phyloP scores from a whole-genome alignment of 169 alveolate genomes.

The Babesia divergens region DNA sequence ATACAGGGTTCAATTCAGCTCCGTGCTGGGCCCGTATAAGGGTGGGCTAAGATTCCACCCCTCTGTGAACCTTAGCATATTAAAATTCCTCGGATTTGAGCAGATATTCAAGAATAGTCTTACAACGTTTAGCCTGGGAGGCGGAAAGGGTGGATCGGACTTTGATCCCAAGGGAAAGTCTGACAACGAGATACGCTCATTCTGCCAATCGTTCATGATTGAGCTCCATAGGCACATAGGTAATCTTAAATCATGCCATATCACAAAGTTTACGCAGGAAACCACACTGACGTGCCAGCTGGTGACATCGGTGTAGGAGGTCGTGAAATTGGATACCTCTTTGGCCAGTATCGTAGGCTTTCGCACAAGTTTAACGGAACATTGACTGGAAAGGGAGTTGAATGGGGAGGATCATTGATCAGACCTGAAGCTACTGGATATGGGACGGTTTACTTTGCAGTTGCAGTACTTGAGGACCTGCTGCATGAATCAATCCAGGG shows the following conservation, averaged over 20 bases:
- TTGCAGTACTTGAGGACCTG: slow-evolving; percentile 60
- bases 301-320: slow-evolving; percentile 88
- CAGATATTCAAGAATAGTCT: slow-evolving; percentile 84
- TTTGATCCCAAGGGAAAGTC: slow-evolving; percentile 86
- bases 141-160: slow-evolving; percentile 86
- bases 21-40: slow-evolving; percentile 82
- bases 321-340: slow-evolving; percentile 83
- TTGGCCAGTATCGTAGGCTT: slow-evolving; percentile 81
- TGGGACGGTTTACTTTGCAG: slow-evolving; percentile 82
- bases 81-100: slow-evolving; percentile 84
- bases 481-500: slow-evolving; percentile 57
- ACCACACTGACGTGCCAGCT: slow-evolving; percentile 84
- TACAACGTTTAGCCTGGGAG: slow-evolving; percentile 81
- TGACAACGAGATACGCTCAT: slow-evolving; percentile 75
- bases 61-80: slow-evolving; percentile 76
- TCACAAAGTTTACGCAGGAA: slow-evolving; percentile 43
- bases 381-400: slow-evolving; percentile 79
- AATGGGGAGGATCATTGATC: slow-evolving; percentile 83
- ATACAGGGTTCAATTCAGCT: slow-evolving; percentile 80
- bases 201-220: slow-evolving; percentile 81
- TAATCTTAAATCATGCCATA: background rate
- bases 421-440: slow-evolving; percentile 87
- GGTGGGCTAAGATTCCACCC: slow-evolving; percentile 86
- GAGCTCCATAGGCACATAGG: slow-evolving; percentile 74
- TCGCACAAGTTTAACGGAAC: slow-evolving; percentile 74